Conservation (phyloP, 2,329 filamentous ascomycete species). For the Blastomyces gilchristii region DNA sequence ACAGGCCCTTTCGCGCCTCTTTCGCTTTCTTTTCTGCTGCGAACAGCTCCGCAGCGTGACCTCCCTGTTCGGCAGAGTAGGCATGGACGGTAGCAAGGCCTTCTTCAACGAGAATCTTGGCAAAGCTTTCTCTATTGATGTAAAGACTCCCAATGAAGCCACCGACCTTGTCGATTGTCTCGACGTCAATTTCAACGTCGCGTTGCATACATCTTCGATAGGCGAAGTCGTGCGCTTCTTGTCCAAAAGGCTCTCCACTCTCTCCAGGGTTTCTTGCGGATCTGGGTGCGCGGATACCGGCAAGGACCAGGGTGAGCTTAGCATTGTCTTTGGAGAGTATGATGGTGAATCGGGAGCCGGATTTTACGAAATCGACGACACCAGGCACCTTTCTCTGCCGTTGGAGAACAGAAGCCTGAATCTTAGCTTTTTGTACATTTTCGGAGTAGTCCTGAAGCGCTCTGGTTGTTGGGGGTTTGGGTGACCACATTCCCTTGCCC, state of each 20-base stretch:
- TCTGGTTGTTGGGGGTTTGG: constrained; percentile 76
- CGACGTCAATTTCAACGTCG: constrained; percentile 90
- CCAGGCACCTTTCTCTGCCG: constrained; percentile 87
- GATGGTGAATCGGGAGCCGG: constrained; percentile 87
- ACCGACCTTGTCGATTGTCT: constrained; percentile 90
- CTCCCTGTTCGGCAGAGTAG: constrained; percentile 92
- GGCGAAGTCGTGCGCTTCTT: constrained; percentile 87
- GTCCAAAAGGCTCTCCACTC: constrained; percentile 82
- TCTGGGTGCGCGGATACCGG: constrained; percentile 80
- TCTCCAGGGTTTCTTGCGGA: constrained; percentile 73
- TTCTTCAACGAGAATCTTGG: constrained; percentile 86
- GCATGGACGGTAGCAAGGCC: constrained; percentile 84
- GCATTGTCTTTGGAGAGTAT: constrained; percentile 85
- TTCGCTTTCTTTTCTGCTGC: constrained; percentile 84
- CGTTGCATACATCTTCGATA: constrained; percentile 82
- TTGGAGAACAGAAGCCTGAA: constrained; percentile 76
- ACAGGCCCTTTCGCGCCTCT: constrained; percentile 75
- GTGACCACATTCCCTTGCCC: constrained; percentile 89
- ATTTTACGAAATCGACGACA: constrained; percentile 94
- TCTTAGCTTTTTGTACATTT: constrained; percentile 86
- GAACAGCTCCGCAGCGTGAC: constrained; percentile 76
- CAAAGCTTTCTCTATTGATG: constrained; percentile 90
- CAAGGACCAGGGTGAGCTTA: constrained; percentile 90
- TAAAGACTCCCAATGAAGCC: constrained; percentile 94
- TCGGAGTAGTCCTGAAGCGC: constrained; percentile 83